Percentiles rank a stretch among this genome's conserved stretches.
Evolutionary conservation across 768 basidiomycete genomes (phyloP).

Genomic region (Jaapia argillacea): DNA sequence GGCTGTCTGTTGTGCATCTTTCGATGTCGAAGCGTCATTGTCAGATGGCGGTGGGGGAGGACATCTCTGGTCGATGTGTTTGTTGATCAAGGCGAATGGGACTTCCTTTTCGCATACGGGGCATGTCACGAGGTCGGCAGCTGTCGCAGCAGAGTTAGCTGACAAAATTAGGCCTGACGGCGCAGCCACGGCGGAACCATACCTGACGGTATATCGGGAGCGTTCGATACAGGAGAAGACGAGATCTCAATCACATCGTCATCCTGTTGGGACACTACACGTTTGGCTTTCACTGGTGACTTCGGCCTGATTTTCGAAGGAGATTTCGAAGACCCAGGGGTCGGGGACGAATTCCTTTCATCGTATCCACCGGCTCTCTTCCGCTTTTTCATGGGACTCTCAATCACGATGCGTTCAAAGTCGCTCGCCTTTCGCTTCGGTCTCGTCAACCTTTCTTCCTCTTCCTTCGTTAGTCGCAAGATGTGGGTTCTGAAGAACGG

Average conservation of each 20-base stretch:
- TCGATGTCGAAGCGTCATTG: constrained; percentile 17
- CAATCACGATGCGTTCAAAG: too few relatives aligned
- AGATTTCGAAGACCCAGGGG: too few relatives aligned
- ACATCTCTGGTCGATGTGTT: constrained; percentile 60
- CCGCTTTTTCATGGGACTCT: too few relatives aligned
- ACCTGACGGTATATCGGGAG: not conserved
- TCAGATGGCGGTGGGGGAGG: constrained; percentile 15
- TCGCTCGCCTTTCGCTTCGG: too few relatives aligned
- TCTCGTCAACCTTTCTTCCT: not conserved
- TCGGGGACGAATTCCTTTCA: not conserved
- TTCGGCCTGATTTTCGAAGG: not conserved
- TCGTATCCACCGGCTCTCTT: too few relatives aligned
- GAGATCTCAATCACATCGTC: not conserved
- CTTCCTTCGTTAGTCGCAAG: not conserved
- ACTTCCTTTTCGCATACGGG: constrained; percentile 49
- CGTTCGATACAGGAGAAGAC: not conserved
- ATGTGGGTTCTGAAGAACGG: not conserved
- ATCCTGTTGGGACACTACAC: not conserved
- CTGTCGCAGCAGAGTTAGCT: constrained; percentile 16
- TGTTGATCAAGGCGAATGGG: constrained; percentile 39
- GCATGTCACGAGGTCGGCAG: constrained; percentile 33
- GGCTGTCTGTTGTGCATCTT: constrained; percentile 25
- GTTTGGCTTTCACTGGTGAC: not conserved
- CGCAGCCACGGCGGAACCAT: not conserved
- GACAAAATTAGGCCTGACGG: constrained; percentile 9